A percentile compares a stretch with the other conserved stretches of the same genome.
Evolutionary conservation across 371 early-diverging fungal genomes (phyloP).

Genomic region (Mucor racemosus): DNA sequence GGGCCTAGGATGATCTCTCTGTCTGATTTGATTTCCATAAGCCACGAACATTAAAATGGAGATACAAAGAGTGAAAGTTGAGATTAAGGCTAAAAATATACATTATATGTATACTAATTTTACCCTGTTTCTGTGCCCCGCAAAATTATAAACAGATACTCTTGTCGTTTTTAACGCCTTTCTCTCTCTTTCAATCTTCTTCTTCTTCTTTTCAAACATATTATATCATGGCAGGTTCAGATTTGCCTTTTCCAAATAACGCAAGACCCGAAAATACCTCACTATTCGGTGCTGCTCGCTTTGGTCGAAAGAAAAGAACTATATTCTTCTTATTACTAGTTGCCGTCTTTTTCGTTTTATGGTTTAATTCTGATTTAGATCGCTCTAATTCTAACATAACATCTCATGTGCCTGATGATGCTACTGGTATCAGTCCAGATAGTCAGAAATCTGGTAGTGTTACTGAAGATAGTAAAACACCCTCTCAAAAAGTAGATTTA

Average conservation of each 20-base stretch:
- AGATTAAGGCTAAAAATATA: slow-evolving; percentile 5
- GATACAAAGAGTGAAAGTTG: too few species aligned
- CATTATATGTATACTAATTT: background rate
- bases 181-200: background rate
- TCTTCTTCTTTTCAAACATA: background rate
- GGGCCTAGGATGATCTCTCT: background rate
- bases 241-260: slow-evolving; percentile 29
- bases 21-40: background rate
- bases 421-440: slow-evolving; percentile 7
- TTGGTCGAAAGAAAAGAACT: slow-evolving; percentile 23
- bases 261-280: slow-evolving; percentile 15
- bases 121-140: background rate
- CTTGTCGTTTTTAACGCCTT: background rate
- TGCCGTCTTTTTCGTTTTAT: slow-evolving; percentile 22
- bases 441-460: background rate
- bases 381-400: background rate
- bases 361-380: slow-evolving; percentile 28
- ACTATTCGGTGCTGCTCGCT: slow-evolving; percentile 17
- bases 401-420: slow-evolving; percentile 4
- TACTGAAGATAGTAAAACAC: background rate
- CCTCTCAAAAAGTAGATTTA: background rate
- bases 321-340: slow-evolving; percentile 23
- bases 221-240: slow-evolving; percentile 23
- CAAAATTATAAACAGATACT: slow-evolving; percentile 6
- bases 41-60: background rate